Percentiles rank a stretch among this genome's conserved stretches.
These are phyloP conservation scores for Cylindrotheca fusiformis DNA, from an alignment of 108 stramenopile genomes.

Conservation along the genomic window DNA sequence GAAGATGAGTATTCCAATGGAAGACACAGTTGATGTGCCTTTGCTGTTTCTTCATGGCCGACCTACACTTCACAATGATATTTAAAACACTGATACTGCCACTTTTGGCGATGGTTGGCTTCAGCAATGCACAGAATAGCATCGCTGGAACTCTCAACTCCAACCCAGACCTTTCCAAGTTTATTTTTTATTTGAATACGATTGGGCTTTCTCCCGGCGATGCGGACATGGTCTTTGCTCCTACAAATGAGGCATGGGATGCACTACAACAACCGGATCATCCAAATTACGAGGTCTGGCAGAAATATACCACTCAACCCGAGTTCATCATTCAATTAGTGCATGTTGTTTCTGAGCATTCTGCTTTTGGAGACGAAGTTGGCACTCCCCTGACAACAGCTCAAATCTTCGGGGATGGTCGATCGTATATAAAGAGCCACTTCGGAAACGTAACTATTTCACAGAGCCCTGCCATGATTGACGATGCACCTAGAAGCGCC, in stretches of 20 bases:
- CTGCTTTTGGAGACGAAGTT: conserved; percentile 13
- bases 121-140: background rate
- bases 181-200: conserved; percentile 15
- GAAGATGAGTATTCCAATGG: too few species aligned
- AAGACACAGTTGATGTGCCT: too few species aligned
- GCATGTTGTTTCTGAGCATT: conserved; percentile 18
- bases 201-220: conserved; percentile 27
- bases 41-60: too few species aligned
- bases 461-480: conserved; percentile 17
- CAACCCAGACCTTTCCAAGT: conserved; percentile 22
- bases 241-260: conserved; percentile 34
- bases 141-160: background rate
- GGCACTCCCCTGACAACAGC: conserved; percentile 4
- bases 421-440: conserved; percentile 4
- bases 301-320: conserved; percentile 17
- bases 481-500: conserved; percentile 6
- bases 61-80: too few species aligned
- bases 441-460: conserved; percentile 19
- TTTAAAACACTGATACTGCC: too few species aligned
- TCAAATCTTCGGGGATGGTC: conserved; percentile 26
- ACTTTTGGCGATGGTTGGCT: background rate
- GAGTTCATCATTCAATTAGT: conserved; percentile 29
- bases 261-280: conserved; percentile 17
- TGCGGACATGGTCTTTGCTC: conserved; percentile 40
- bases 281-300: conserved; percentile 12